Percentiles rank a stretch among this genome's conserved stretches.
Conservation (phyloP, 2,329 filamentous ascomycete genomes). For the Cytospora mali region DNA sequence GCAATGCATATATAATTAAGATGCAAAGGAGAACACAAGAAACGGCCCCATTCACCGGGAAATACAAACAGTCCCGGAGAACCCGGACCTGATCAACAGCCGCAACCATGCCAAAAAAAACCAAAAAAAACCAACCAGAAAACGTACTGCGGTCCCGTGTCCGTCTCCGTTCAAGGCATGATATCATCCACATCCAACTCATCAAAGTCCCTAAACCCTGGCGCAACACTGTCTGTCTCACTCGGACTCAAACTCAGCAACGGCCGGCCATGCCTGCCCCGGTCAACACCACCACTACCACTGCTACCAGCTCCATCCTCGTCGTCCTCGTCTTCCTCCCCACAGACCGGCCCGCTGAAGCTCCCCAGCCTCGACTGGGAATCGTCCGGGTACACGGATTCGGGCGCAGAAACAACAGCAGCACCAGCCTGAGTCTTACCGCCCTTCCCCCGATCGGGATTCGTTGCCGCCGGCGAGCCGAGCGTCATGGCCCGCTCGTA, state of each 20-base stretch:
- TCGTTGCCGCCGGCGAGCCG: background rate
- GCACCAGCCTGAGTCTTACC: too few relatives aligned
- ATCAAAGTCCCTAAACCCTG: conserved; percentile 43
- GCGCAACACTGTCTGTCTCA: conserved; percentile 33
- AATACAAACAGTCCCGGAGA: background rate
- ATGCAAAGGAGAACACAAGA: background rate
- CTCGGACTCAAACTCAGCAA: conserved; percentile 30
- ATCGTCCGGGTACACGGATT: background rate
- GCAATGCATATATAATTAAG: background rate
- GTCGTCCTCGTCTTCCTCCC: conserved; percentile 11
- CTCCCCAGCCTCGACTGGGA: conserved; percentile 15
- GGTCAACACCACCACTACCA: conserved; percentile 2
- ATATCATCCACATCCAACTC: conserved; percentile 36
- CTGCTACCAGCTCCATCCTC: conserved; percentile 4
- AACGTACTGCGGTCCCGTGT: background rate
- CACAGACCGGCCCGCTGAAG: conserved; percentile 19
- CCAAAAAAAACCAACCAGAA: too few relatives aligned
- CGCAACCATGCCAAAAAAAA: too few relatives aligned
- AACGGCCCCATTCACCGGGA: background rate
- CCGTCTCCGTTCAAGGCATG: conserved; percentile 10
- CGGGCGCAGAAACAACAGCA: too few relatives aligned
- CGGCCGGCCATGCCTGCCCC: conserved; percentile 27
- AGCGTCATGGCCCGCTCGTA: conserved; percentile 8
- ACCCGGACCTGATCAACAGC: background rate
- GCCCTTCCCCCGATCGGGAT: background rate